Percentiles rank a stretch among this genome's conserved stretches.
Conservation (phyloP, 2,329 filamentous ascomycete species). For the Ceratocystis ficicola region DNA sequence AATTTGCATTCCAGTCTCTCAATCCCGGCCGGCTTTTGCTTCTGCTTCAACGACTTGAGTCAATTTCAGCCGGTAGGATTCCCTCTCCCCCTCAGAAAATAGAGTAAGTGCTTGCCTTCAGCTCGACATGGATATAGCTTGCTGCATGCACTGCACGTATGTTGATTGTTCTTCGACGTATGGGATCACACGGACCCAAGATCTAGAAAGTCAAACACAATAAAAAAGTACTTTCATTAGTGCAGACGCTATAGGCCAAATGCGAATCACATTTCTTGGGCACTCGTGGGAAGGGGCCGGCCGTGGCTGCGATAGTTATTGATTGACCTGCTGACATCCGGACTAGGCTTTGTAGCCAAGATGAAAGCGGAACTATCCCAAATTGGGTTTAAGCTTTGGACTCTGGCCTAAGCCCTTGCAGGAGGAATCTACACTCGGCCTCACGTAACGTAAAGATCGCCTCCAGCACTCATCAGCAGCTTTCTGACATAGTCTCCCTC, state of each 20-base stretch:
- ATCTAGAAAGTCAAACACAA: neutral
- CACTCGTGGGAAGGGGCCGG: neutral
- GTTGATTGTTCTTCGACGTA: neutral
- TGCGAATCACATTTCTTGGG: neutral
- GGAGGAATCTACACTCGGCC: neutral
- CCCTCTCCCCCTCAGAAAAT: neutral
- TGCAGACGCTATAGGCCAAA: neutral
- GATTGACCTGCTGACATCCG: neutral
- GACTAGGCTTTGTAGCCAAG: neutral
- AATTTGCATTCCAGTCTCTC: neutral
- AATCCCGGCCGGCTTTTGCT: neutral
- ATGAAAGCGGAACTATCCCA: neutral
- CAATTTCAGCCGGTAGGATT: neutral
- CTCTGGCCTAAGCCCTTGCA: neutral
- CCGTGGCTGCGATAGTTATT: neutral
- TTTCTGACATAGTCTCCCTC: neutral
- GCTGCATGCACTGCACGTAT: neutral
- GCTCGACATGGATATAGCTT: constrained; percentile 3
- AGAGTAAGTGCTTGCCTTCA: neutral
- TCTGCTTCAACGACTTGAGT: no score
- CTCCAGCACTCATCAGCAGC: neutral
- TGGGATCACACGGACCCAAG: neutral
- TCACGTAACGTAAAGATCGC: neutral
- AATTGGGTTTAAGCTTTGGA: neutral
- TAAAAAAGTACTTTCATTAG: neutral